Conservation (phyloP, 139 green algal genomes). For the Chlorella ohadii region DNA sequence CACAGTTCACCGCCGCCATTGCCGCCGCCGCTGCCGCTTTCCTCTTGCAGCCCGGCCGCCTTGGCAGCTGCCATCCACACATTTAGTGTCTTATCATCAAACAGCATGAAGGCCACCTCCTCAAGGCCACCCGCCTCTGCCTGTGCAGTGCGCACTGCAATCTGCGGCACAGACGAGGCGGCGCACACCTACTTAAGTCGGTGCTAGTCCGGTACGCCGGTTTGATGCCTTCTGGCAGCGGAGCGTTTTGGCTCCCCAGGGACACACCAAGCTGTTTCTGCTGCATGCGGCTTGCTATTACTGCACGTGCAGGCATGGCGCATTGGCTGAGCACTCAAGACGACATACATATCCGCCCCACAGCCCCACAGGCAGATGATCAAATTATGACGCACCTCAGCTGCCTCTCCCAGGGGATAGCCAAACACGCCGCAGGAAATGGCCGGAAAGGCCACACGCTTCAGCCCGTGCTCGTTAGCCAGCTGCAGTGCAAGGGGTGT, state of each 20-base stretch:
- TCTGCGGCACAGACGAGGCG: slow-evolving; percentile 9
- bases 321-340: neutral
- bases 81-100: slow-evolving; percentile 20
- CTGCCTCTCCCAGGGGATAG: slow-evolving; percentile 78
- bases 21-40: too few relatives aligned
- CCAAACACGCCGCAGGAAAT: slow-evolving; percentile 89
- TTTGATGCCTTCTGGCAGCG: too few relatives aligned
- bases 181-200: too few relatives aligned
- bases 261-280: too few relatives aligned
- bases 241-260: too few relatives aligned
- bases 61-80: neutral
- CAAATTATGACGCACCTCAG: slow-evolving; percentile 73
- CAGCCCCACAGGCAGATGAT: too few relatives aligned
- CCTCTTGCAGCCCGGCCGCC: neutral
- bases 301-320: too few relatives aligned
- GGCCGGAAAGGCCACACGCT: slow-evolving; percentile 85
- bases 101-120: slow-evolving; percentile 83
- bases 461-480: slow-evolving; percentile 63
- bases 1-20: too few relatives aligned
- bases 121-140: slow-evolving; percentile 53
- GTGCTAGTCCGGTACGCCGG: too few relatives aligned
- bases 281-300: too few relatives aligned
- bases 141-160: slow-evolving; percentile 51
- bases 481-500: neutral
- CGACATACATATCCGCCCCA: neutral